phyloP scores from a whole-genome alignment of 2,329 filamentous ascomycete species.

The Diplocarpon rosae region DNA sequence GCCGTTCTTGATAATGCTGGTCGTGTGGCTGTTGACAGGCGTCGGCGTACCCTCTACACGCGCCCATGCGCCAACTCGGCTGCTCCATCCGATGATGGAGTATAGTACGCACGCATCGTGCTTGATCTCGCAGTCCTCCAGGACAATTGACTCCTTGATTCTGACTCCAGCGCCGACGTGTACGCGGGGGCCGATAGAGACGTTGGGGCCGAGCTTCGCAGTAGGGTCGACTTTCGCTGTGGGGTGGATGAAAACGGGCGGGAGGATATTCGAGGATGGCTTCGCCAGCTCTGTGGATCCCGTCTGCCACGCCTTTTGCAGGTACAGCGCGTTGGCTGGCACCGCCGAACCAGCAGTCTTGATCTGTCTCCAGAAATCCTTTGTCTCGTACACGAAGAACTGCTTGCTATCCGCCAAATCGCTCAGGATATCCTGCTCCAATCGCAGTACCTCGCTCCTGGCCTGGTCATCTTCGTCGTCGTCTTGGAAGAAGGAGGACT shows the following conservation, averaged over 20 bases:
- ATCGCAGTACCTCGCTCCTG: constrained; percentile 77
- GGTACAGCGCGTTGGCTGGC: constrained; percentile 90
- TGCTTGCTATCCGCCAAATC: constrained; percentile 95
- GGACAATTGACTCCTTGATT: constrained; percentile 90
- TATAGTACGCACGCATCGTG: constrained; percentile 94
- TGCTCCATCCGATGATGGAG: constrained; percentile 94
- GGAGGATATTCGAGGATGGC: constrained; percentile 77
- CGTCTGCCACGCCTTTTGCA: constrained; percentile 83
- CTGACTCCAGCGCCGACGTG: constrained; percentile 76
- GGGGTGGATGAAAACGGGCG: constrained; percentile 92
- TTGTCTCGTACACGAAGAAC: constrained; percentile 97
- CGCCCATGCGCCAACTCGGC: constrained; percentile 93
- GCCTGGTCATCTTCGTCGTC: constrained; percentile 63
- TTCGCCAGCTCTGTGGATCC: constrained; percentile 71
- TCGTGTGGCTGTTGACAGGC: constrained; percentile 76
- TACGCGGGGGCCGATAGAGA: constrained; percentile 86
- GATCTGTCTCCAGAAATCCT: constrained; percentile 99
- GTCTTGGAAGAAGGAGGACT: constrained; percentile 54
- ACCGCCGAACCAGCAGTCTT: constrained; percentile 97
- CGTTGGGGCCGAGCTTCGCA: constrained; percentile 93
- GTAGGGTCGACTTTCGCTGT: constrained; percentile 83
- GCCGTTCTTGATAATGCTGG: constrained; percentile 93
- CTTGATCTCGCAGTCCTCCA: constrained; percentile 91
- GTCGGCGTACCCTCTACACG: constrained; percentile 92
- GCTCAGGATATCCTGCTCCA: constrained; percentile 94